Percentiles rank a stretch among this genome's conserved stretches.
phyloP scores from a whole-genome alignment of 345 rosid species.

The Limnanthes douglasii region DNA sequence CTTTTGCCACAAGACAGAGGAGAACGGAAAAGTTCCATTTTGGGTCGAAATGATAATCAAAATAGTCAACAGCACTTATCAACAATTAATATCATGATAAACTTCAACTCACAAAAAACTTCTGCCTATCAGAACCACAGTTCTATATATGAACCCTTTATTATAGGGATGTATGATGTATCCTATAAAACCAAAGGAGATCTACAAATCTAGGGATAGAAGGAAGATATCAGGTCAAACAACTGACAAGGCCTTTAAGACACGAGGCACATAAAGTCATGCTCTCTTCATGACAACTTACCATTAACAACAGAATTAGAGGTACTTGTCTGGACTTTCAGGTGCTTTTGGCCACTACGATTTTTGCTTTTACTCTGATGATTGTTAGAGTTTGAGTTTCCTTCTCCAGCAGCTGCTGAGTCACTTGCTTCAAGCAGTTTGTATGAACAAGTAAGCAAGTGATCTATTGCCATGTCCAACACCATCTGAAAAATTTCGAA shows the following conservation, averaged over 20 bases:
- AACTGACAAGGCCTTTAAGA: too few relatives aligned
- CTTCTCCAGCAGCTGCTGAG: slow-evolving; percentile 8
- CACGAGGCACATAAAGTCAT: too few relatives aligned
- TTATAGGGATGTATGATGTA: too few relatives aligned
- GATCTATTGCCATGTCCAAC: slow-evolving; percentile 45
- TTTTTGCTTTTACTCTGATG: slow-evolving; percentile 9
- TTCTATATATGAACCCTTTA: too few relatives aligned
- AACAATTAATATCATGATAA: too few relatives aligned
- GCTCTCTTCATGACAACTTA: slow-evolving; percentile 26
- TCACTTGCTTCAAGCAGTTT: slow-evolving; percentile 32
- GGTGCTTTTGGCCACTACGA: slow-evolving; percentile 8
- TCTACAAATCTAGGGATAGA: too few relatives aligned
- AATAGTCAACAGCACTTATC: too few relatives aligned
- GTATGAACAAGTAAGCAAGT: slow-evolving; percentile 46
- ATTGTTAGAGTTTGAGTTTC: slow-evolving; percentile 11
- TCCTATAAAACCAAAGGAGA: too few relatives aligned
- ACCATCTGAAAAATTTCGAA: slow-evolving; percentile 16
- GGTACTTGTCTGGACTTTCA: slow-evolving; percentile 13
- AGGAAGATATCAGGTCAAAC: too few relatives aligned
- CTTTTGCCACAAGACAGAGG: not conserved
- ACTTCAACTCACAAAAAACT: too few relatives aligned
- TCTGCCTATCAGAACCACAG: too few relatives aligned
- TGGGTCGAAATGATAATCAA: too few relatives aligned
- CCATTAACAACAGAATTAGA: slow-evolving; percentile 22
- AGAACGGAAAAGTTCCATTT: slow-evolving; percentile 1